Conservation (phyloP, 1,284 basidiomycete species). For the Phylloporus sp. region DNA sequence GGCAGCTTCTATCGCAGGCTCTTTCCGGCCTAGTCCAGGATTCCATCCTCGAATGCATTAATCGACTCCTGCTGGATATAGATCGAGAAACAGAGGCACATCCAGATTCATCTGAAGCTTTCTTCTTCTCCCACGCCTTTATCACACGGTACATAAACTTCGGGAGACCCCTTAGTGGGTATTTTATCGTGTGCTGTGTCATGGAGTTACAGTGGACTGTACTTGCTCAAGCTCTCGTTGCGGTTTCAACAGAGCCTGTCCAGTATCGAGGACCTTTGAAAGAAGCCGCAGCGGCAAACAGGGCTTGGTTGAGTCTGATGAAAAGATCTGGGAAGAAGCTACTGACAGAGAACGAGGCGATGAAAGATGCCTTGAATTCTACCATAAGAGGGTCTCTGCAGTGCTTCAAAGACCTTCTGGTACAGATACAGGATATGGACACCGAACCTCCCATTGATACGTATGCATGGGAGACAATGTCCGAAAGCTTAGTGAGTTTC, state of each 20-base stretch:
- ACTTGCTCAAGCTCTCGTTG: conserved; percentile 76
- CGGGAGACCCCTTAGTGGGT: conserved; percentile 83
- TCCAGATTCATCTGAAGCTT: conserved; percentile 25
- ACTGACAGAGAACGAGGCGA: conserved; percentile 43
- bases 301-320: conserved; percentile 78
- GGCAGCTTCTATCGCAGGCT: conserved; percentile 63
- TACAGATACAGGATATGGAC: conserved; percentile 83
- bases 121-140: conserved; percentile 73
- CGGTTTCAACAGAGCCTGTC: conserved; percentile 41
- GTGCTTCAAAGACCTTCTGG: conserved; percentile 76
- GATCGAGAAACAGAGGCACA: conserved; percentile 58
- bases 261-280: conserved; percentile 49
- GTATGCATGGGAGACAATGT: conserved; percentile 89
- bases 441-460: conserved; percentile 78
- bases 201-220: conserved; percentile 87
- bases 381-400: conserved; percentile 71
- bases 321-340: conserved; percentile 55
- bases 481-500: conserved; percentile 72
- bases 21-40: conserved; percentile 68
- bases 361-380: conserved; percentile 52
- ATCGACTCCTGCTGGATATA: conserved; percentile 70
- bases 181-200: conserved; percentile 87
- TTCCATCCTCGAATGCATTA: conserved; percentile 71
- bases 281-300: conserved; percentile 83
- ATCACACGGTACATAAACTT: conserved; percentile 79